Base-by-base conservation (phyloP, 2,329 filamentous ascomycete genomes). In the Trichothecium roseum region DNA sequence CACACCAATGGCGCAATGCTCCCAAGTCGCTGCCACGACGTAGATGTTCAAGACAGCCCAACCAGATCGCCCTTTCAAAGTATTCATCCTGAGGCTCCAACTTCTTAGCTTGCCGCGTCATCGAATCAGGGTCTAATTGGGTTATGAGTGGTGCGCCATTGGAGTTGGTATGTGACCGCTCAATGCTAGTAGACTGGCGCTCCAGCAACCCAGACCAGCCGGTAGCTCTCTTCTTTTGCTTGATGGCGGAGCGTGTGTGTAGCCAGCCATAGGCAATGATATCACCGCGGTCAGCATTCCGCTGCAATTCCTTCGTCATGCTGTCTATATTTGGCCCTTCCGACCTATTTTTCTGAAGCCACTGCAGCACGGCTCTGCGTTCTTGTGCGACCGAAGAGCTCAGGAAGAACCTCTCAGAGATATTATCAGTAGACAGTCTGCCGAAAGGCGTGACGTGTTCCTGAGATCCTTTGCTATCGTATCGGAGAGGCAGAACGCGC, bases 31-130 rank as follows among this genome's bases (percentile, higher is more conserved):
- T 79, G n/a, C 91, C 91, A 31, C 87, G 78, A 33, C 89, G 78
- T 35, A 98, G 67, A 66, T 94, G 84, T 55, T 94, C 86, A 64
- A 87, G 96, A 59, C 85, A 91, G n/a, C 84, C 82, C 41, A 88
- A 71, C 88, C 91, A 96, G 32, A 94, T 84, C 3, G 87, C 83
- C 36, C 81, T 76, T 61, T 98, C 91, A 42, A 89, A 91, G 49
- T 80, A 88, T 44, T 86, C 78, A 52, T 98, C 91, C 48, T 88
- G 77, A 17, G 78, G 74, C 52, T 94, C 82, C 28, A 96, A 65
- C 34, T 71, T 76, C 36, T 84, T 75, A 33, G 70, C 71, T 56
- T 96, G 88, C 41, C 91, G 75, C 27, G 78, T 79, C n/a, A 78
- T 69, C 5, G 87, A 85, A 63, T 98, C 91, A 0, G 91, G 91